Base-by-base conservation (phyloP, 805 yeast species). In the Starmerella kuoi region DNA sequence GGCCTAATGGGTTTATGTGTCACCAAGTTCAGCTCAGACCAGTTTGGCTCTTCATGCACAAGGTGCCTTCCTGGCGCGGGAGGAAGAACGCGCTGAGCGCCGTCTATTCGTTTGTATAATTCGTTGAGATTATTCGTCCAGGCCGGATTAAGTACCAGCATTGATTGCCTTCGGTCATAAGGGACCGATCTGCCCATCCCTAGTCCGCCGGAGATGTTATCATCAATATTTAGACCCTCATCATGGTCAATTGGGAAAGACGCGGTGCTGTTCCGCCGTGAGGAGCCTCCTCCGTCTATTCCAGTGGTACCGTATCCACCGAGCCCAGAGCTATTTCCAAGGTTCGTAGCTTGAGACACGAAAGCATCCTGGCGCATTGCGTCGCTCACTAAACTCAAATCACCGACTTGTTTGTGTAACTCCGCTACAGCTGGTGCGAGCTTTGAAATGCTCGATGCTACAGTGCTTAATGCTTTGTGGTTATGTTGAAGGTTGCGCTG, bases 11-110 rank as follows among this genome's bases (percentile, higher is more conserved):
- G 78, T 57, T 83, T 83, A 73, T 84, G 76, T 11, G 94, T 84
- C 0, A 91, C 86, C 2, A 80, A 74, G 54, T 85, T 86, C 46
- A 87, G 63, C 60, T 86, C 95, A 44, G 72, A 74, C 95, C 95
- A 87, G 37, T 86, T 71, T 2, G 80, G 79, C 57, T 85, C 76
- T 53, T 86, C 91, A 8, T 76, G 72, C 17, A 84, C 62, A 2
- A 86, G 73, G 59, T 85, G 95, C 38, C 95, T 70, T 3, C 87
- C 91, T 0, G 87, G 84, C 6, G 73, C 59, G 1, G 82, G 74
- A 18, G 85, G 80, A 30, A 86, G 67, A 46, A 71, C 74, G 54
- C 81, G 81, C 52, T 82, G 87, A 1, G 94, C 86, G n/a, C 95
- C 93, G 49, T 87, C 95, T 14, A 87, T 94, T 48, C 80, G 84